phyloP scores from a whole-genome alignment of 495 filamentous ascomycete species.

The Penicillium argentinense region DNA sequence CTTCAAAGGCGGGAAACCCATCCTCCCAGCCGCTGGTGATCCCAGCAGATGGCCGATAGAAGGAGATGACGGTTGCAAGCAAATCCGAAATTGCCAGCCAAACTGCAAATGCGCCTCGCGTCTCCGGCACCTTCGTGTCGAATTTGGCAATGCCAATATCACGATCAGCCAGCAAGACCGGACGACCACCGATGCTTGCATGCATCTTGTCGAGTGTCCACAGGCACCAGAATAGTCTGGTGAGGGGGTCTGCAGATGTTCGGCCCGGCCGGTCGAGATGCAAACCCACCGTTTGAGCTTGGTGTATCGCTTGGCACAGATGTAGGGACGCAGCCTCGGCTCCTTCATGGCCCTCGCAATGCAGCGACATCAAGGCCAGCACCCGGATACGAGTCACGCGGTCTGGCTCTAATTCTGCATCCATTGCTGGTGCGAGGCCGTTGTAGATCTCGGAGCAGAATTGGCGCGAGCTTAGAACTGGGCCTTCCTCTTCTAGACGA shows the following conservation, averaged over 20 bases:
- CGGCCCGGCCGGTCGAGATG: constrained; percentile 52
- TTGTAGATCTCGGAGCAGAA: constrained; percentile 42
- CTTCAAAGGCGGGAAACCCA: constrained; percentile 66
- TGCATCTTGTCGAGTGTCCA: constrained; percentile 69
- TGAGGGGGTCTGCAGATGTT: constrained; percentile 35
- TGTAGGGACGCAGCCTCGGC: constrained; percentile 47
- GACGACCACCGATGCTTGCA: constrained; percentile 61
- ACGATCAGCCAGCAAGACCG: constrained; percentile 63
- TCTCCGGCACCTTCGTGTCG: neutral
- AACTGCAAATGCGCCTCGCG: constrained; percentile 44
- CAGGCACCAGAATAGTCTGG: constrained; percentile 62
- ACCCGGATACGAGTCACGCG: constrained; percentile 46
- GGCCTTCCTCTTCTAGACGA: constrained; percentile 25
- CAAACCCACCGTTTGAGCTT: constrained; percentile 65
- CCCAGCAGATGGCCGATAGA: constrained; percentile 59
- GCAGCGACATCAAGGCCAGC: constrained; percentile 46
- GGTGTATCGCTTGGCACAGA: constrained; percentile 51
- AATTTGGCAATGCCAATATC: constrained; percentile 53
- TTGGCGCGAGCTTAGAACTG: constrained; percentile 26
- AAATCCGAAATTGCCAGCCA: constrained; percentile 55
- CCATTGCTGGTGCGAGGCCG: constrained; percentile 38
- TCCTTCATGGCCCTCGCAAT: constrained; percentile 46
- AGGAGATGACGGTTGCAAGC: constrained; percentile 63
- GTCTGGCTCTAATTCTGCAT: constrained; percentile 41
- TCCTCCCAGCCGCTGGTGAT: constrained; percentile 52